phyloP scores from a whole-genome alignment of 1,139 yeast genomes.

The Zygotorulaspora mrakii region DNA sequence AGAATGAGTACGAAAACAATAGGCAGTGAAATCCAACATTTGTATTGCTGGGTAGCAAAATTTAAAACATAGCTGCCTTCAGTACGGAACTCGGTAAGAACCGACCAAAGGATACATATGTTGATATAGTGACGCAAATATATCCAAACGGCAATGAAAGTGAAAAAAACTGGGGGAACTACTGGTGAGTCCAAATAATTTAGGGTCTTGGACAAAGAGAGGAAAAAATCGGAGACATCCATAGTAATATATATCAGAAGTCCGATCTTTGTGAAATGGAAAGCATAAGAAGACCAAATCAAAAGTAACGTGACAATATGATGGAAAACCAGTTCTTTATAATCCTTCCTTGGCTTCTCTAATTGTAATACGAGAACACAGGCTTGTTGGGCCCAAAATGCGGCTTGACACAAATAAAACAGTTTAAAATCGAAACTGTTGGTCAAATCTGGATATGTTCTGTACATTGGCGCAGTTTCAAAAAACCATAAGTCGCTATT shows the following conservation, averaged over 20 bases:
- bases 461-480: conserved; percentile 76
- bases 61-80: conserved; percentile 78
- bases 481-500: conserved; percentile 84
- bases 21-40: conserved; percentile 91
- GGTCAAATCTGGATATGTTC: conserved; percentile 74
- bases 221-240: conserved; percentile 91
- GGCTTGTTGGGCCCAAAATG: conserved; percentile 97
- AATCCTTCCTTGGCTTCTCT: conserved; percentile 94
- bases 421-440: conserved; percentile 69
- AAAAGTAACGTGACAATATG: conserved; percentile 88
- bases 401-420: conserved; percentile 88
- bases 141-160: conserved; percentile 73
- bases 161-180: conserved; percentile 61
- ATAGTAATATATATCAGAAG: conserved; percentile 84
- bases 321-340: conserved; percentile 83
- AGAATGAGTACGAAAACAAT: conserved; percentile 74
- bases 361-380: conserved; percentile 74
- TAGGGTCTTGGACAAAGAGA: conserved; percentile 76
- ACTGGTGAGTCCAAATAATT: conserved; percentile 72
- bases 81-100: conserved; percentile 77
- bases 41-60: conserved; percentile 92
- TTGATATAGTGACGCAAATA: conserved; percentile 87
- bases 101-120: conserved; percentile 77
- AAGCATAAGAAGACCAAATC: conserved; percentile 85
- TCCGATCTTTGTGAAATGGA: conserved; percentile 97